Base-by-base conservation (phyloP, 768 basidiomycete genomes). In the Auriculariales sp. region DNA sequence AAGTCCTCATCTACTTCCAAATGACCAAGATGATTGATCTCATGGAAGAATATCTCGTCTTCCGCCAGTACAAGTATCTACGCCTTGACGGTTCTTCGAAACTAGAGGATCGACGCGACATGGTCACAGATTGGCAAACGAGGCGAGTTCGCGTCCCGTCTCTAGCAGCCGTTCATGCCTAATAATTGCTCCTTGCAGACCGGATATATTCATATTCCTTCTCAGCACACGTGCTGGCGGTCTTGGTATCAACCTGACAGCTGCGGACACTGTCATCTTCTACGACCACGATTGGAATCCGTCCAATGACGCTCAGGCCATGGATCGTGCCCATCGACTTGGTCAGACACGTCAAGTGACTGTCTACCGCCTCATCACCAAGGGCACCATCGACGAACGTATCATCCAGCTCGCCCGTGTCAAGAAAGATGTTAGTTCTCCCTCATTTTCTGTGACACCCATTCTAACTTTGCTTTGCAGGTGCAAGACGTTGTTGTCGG, bases 21-120 rank as follows among this genome's bases (percentile, higher is more conserved):
- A 99, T 99, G 95, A 98, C 94, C 11, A 79, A 84, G 52, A 99
- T 98, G 95, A 95, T 99, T 83, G 93, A 97, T 62, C 71, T 98
- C 46, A 93, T 98, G 79, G 95, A 98, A 64, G 95, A 98, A 62
- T 99, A 97, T 62, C 72, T 99, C 53, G 89, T 95, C 51, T 95
- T 86, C 67, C 81, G 94, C 2, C 93, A 97, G 63, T 91, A 91
- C 71, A 93, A 91, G 64, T 95, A 97, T 61, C 69, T 95, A 15
- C 77, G 93, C 31, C 68, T 97, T 49, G 93, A 97, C 64, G 93
- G 93, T 31, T 86, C 86, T 1, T 94, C 91, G 27, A 91, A 93
- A 57, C 73, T 99, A 48, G 91, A 93, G 57, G 95, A 99, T 62
- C 75, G 95, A 57, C 76, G 95, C 51, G 95, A 98, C 64, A 98